A percentile compares a stretch with the other conserved stretches of the same genome.
phyloP scores from a whole-genome alignment of 192 early-diverging fungal species.

The Mortierella antarctica region DNA sequence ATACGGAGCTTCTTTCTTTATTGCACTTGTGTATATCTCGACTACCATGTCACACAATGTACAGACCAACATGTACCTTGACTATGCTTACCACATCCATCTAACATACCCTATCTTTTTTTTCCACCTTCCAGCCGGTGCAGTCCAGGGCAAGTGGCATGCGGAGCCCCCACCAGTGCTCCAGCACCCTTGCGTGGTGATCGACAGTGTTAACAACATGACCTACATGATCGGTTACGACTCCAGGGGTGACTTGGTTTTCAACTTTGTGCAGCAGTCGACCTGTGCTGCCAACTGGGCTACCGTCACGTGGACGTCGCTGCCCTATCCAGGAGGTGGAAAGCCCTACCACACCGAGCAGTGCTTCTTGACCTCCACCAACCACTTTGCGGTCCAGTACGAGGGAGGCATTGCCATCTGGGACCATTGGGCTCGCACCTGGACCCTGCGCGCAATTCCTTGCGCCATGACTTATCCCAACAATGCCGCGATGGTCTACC shows the following conservation, averaged over 20 bases:
- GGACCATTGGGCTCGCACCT: slow-evolving; percentile 52
- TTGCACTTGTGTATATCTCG: no score
- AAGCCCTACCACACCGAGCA: slow-evolving; percentile 50
- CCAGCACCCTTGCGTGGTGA: slow-evolving; percentile 46
- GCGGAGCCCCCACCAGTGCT: slow-evolving; percentile 52
- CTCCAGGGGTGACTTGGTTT: slow-evolving; percentile 29
- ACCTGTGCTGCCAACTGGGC: slow-evolving; percentile 44
- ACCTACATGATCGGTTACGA: slow-evolving; percentile 55
- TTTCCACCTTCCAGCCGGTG: neutral
- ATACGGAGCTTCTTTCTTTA: no score
- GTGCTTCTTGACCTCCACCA: slow-evolving; percentile 42
- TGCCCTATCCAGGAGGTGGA: slow-evolving; percentile 46
- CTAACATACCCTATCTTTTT: neutral
- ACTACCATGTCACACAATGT: neutral
- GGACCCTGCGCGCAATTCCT: slow-evolving; percentile 32
- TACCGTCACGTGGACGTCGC: slow-evolving; percentile 30
- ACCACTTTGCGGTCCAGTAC: slow-evolving; percentile 46
- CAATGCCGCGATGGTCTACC: slow-evolving; percentile 39
- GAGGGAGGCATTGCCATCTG: slow-evolving; percentile 49
- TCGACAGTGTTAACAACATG: slow-evolving; percentile 43
- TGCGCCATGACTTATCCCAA: slow-evolving; percentile 42
- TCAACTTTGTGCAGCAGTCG: slow-evolving; percentile 44
- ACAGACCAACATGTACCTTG: neutral
- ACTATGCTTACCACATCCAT: slow-evolving; percentile 39
- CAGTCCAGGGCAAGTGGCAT: slow-evolving; percentile 24